These are phyloP conservation scores for Aspergillus sp. DNA, from an alignment of 2,329 filamentous ascomycete genomes.

Conservation along the genomic window DNA sequence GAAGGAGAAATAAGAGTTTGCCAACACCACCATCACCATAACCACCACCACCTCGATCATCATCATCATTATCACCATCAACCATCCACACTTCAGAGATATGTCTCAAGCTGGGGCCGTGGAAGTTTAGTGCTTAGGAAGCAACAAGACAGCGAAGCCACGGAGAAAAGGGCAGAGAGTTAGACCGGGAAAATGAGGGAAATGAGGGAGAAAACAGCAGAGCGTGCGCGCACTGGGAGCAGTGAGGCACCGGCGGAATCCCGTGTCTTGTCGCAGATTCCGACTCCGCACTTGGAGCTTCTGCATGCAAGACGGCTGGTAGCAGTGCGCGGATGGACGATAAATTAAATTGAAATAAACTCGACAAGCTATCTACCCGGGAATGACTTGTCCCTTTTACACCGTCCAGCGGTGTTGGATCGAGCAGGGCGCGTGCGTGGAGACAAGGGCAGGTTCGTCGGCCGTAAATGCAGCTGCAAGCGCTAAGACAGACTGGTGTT, in stretches of 20 bases:
- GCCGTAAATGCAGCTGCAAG: not conserved
- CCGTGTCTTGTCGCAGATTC: not conserved
- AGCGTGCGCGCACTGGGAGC: not conserved
- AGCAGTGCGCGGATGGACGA: constrained; percentile 9
- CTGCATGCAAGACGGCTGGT: constrained; percentile 23
- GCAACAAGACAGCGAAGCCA: not conserved
- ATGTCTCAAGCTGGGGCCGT: not conserved
- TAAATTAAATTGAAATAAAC: constrained; percentile 12
- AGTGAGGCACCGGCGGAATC: constrained; percentile 4
- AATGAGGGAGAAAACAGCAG: too few species aligned
- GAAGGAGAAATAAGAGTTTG: not conserved
- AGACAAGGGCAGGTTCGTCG: not conserved
- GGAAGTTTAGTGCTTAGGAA: not conserved
- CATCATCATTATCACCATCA: not conserved
- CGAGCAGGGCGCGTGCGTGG: not conserved
- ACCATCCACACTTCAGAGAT: not conserved
- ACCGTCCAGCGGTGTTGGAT: not conserved
- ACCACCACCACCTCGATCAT: not conserved
- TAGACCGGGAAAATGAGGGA: too few species aligned
- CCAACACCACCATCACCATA: not conserved
- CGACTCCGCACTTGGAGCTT: constrained; percentile 16
- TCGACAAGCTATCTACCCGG: not conserved
- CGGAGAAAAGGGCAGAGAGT: not conserved
- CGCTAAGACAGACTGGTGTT: not conserved
- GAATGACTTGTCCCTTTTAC: not conserved